phyloP scores from a whole-genome alignment of 192 early-diverging fungal species.

The Cladochytrium replicatum region DNA sequence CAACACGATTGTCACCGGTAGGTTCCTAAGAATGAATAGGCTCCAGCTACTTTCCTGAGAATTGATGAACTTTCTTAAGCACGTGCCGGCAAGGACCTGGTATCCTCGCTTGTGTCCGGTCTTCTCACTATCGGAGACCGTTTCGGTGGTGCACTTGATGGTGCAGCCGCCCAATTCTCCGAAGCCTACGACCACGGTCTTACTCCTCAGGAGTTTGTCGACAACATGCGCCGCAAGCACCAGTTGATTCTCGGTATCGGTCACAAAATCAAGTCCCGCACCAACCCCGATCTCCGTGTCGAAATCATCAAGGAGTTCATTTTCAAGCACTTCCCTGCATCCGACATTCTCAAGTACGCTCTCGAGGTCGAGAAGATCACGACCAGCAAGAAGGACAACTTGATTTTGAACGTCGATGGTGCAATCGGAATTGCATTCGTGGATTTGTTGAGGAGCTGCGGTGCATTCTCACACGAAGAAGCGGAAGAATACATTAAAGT shows the following conservation, averaged over 20 bases:
- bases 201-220: conserved; percentile 88
- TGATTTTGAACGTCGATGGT: conserved; percentile 92
- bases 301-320: conserved; percentile 92
- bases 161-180: conserved; percentile 86
- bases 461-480: conserved; percentile 88
- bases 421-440: conserved; percentile 93
- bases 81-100: conserved; percentile 96
- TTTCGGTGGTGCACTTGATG: conserved; percentile 96
- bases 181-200: conserved; percentile 87
- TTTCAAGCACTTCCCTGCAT: conserved; percentile 71
- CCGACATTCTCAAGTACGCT: conserved; percentile 88
- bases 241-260: conserved; percentile 97
- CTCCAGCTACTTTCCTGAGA: neutral
- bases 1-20: conserved; percentile 52
- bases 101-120: conserved; percentile 90
- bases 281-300: conserved; percentile 96
- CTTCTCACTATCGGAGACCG: conserved; percentile 95
- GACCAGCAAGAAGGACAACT: conserved; percentile 95
- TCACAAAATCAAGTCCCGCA: conserved; percentile 98
- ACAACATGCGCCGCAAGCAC: conserved; percentile 89
- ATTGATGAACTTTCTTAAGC: neutral
- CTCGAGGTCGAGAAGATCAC: conserved; percentile 90
- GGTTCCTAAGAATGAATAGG: neutral
- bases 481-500: conserved; percentile 85
- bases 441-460: conserved; percentile 82